Evolutionary conservation across 2,329 filamentous ascomycete genomes (phyloP).

Genomic region (Orbilia javanica): DNA sequence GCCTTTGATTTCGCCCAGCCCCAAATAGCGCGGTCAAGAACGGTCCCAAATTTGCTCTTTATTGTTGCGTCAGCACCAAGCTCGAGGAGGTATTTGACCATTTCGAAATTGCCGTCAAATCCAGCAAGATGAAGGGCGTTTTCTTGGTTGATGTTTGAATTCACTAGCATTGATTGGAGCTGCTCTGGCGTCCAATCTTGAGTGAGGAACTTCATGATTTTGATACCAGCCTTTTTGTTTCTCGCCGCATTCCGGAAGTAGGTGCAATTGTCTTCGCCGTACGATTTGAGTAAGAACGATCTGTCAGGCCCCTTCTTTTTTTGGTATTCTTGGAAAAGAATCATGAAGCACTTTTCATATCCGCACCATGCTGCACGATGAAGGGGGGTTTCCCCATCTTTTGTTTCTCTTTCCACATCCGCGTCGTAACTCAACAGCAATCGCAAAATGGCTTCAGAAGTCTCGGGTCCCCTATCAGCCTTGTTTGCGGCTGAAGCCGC

Average conservation of each 20-base stretch:
- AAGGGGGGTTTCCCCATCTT: conserved; percentile 27
- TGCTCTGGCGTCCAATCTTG: conserved; percentile 40
- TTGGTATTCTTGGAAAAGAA: conserved; percentile 46
- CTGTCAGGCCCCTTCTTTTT: conserved; percentile 45
- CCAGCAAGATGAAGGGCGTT: conserved; percentile 59
- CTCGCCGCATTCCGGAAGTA: conserved; percentile 22
- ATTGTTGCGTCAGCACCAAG: conserved; percentile 55
- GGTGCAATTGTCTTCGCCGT: conserved; percentile 19
- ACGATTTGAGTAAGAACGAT: conserved; percentile 29
- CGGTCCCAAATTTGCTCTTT: conserved; percentile 21
- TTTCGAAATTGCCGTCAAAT: conserved; percentile 42
- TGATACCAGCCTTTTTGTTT: conserved; percentile 24
- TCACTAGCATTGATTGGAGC: conserved; percentile 33
- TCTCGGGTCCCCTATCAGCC: conserved; percentile 33
- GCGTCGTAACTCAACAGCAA: conserved; percentile 37
- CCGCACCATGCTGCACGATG: conserved; percentile 30
- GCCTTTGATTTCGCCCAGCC: conserved; percentile 29
- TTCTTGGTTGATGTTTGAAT: conserved; percentile 31
- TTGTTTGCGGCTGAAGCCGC: conserved; percentile 22
- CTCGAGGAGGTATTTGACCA: conserved; percentile 58
- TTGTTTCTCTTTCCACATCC: conserved; percentile 41
- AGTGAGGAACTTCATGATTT: conserved; percentile 47
- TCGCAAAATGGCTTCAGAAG: conserved; percentile 36
- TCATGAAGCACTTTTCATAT: conserved; percentile 48
- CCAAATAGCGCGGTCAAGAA: conserved; percentile 28